Evolutionary conservation across 306 rosid genomes (phyloP).

Genomic region (Cucurbita maxima): DNA sequence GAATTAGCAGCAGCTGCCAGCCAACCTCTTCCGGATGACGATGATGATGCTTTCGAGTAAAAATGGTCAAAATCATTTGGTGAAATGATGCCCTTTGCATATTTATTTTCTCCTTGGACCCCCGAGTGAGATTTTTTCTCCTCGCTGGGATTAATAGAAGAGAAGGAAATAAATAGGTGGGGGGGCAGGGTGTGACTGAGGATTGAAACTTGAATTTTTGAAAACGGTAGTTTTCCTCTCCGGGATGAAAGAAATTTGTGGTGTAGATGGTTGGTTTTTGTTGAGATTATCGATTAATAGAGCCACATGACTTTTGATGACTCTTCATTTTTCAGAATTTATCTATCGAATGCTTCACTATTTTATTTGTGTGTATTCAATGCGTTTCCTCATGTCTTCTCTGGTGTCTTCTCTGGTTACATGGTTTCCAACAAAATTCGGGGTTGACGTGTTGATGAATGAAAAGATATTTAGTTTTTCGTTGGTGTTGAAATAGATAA

Average conservation of each 20-base stretch:
- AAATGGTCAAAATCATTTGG: background rate
- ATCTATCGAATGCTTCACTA: background rate
- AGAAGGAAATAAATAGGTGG: background rate
- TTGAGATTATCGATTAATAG: background rate
- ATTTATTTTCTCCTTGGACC: background rate
- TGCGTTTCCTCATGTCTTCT: background rate
- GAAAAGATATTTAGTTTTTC: too few species aligned
- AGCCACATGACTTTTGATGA: background rate
- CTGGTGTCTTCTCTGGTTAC: background rate
- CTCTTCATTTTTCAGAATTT: background rate
- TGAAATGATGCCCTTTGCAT: background rate
- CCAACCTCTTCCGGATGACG: conserved; percentile 70
- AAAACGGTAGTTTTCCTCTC: background rate
- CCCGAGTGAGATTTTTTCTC: background rate
- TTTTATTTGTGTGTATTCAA: background rate
- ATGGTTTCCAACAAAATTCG: too few species aligned
- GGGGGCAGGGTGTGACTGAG: background rate
- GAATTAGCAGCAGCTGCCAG: conserved; percentile 34
- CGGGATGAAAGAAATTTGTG: background rate
- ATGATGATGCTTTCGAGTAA: conserved; percentile 30
- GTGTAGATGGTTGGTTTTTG: background rate
- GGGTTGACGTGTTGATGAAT: too few species aligned
- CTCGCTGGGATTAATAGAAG: background rate
- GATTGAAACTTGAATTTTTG: background rate
- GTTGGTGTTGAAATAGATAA: too few species aligned